Percentiles rank a stretch among this genome's conserved stretches.
phyloP scores from a whole-genome alignment of 441 rosid species.

The Pelargonium citronellum region DNA sequence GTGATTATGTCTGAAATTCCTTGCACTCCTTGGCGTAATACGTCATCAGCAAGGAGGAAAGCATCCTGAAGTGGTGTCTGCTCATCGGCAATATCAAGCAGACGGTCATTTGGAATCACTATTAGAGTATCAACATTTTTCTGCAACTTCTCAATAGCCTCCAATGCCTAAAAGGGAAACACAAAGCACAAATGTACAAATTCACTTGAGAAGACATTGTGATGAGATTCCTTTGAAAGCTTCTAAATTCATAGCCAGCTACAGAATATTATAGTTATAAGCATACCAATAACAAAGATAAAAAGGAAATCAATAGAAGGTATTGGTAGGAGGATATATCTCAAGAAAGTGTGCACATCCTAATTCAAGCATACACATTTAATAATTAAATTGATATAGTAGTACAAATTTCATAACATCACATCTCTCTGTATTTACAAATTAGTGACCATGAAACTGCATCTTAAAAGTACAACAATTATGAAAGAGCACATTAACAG shows the following conservation, averaged over 20 bases:
- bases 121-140: conserved; percentile 92
- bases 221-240: neutral
- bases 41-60: conserved; percentile 96
- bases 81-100: conserved; percentile 94
- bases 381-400: neutral
- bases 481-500: neutral
- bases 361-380: neutral
- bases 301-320: neutral
- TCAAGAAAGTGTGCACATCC: neutral
- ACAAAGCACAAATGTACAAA: neutral
- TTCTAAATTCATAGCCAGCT: neutral
- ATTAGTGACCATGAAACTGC: neutral
- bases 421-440: neutral
- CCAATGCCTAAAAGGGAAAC: conserved; percentile 58
- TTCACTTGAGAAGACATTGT: neutral
- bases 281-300: neutral
- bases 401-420: neutral
- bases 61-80: conserved; percentile 97
- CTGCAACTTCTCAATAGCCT: conserved; percentile 87
- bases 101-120: conserved; percentile 91
- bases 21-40: conserved; percentile 94
- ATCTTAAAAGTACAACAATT: neutral
- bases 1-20: conserved; percentile 97
- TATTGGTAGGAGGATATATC: neutral
- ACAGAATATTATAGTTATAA: neutral